Evolutionary conservation across 768 basidiomycete species (phyloP).

Genomic region (Lactarius hengduanensis): DNA sequence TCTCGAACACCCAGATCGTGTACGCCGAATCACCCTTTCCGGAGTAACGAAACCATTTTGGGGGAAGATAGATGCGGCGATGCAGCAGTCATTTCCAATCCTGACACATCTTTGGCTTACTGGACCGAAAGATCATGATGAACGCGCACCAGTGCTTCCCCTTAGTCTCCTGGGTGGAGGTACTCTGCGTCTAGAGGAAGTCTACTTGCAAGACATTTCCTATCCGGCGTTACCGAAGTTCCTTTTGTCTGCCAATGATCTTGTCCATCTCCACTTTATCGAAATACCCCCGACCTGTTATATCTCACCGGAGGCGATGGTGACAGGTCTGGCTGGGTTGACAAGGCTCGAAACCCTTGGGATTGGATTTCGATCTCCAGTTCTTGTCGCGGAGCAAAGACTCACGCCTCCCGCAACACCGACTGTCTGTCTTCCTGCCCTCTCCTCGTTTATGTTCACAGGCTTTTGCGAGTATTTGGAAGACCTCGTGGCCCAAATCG

Average conservation of each 20-base stretch:
- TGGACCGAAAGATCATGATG: neutral
- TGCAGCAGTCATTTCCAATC: neutral
- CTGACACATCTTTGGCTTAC: neutral
- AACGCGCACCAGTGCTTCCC: neutral
- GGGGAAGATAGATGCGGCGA: neutral
- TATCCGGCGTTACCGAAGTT: neutral
- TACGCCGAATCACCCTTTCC: neutral
- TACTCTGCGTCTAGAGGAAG: neutral
- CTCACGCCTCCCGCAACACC: neutral
- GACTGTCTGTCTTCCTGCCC: neutral
- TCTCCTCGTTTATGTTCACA: neutral
- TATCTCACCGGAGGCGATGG: neutral
- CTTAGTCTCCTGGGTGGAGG: neutral
- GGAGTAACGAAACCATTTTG: neutral
- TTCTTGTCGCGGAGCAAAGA: neutral
- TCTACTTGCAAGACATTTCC: neutral
- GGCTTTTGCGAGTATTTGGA: neutral
- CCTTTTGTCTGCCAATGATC: neutral
- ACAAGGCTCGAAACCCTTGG: neutral
- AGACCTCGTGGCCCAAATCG: neutral
- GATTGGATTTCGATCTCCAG: neutral
- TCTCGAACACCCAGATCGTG: neutral
- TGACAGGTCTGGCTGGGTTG: neutral
- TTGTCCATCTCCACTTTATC: neutral
- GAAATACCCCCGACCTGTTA: neutral